A percentile compares a stretch with the other conserved stretches of the same genome.
Conservation (phyloP, 139 green algal species). For the Ettlia oleoabundans region DNA sequence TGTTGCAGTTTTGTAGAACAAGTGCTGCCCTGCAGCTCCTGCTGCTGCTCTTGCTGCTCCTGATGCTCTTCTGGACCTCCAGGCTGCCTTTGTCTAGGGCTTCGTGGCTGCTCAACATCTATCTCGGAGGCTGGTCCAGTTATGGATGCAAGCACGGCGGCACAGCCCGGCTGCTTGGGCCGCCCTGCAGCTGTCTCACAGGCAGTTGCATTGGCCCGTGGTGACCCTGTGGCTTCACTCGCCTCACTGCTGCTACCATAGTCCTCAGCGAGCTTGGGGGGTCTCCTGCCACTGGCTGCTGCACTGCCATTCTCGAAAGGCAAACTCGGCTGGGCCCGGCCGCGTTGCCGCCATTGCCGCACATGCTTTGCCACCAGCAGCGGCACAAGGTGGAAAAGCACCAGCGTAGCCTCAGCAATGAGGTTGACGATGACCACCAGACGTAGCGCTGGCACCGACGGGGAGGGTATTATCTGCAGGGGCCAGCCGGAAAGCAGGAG, state of each 20-base stretch:
- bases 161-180: too few relatives aligned
- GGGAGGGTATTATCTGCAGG: not conserved
- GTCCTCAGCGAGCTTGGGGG: not conserved
- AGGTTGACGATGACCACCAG: constrained; percentile 25
- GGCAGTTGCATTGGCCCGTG: too few relatives aligned
- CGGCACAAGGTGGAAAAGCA: constrained; percentile 1
- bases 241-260: not conserved
- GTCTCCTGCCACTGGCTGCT: not conserved
- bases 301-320: not conserved
- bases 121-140: too few relatives aligned
- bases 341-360: not conserved
- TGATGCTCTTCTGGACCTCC: too few relatives aligned
- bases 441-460: constrained; percentile 1
- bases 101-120: too few relatives aligned
- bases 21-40: not conserved
- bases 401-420: constrained; percentile 17
- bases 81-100: too few relatives aligned
- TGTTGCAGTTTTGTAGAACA: not conserved
- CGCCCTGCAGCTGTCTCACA: too few relatives aligned
- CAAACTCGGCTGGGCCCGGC: not conserved
- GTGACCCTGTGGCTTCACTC: too few relatives aligned
- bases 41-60: not conserved
- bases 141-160: too few relatives aligned
- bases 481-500: not conserved
- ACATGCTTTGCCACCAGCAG: not conserved